Conservation (phyloP, 169 alveolate species). For the Plasmodium sp. region DNA sequence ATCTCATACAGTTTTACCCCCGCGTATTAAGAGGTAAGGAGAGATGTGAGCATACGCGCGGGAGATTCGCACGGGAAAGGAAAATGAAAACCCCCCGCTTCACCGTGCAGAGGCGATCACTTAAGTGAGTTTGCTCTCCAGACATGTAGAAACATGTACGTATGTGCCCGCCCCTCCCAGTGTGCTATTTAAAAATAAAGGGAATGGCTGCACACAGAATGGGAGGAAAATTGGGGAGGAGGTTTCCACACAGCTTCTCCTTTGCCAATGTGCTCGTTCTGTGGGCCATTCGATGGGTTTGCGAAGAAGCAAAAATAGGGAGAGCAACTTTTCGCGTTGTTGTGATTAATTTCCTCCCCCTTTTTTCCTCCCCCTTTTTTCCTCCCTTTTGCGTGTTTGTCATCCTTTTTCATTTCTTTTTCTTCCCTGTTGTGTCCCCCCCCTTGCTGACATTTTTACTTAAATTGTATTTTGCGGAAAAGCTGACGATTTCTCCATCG, state of each 20-base stretch:
- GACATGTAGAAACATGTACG: background rate
- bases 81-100: background rate
- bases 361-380: background rate
- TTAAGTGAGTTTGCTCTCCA: background rate
- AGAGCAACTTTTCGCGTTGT: background rate
- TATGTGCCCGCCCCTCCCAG: background rate
- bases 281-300: background rate
- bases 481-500: slow-evolving; percentile 36
- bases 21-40: slow-evolving; percentile 41
- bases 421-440: background rate
- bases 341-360: background rate
- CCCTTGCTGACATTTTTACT: background rate
- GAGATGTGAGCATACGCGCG: background rate
- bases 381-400: background rate
- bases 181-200: background rate
- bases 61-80: background rate
- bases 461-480: slow-evolving; percentile 8
- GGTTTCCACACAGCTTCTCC: background rate
- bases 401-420: background rate
- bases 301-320: background rate
- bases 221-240: background rate
- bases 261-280: background rate
- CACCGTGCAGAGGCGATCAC: background rate
- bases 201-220: background rate
- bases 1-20: slow-evolving; percentile 55